These are phyloP conservation scores for Persicaria tinctoria DNA, from an alignment of 148 eudicot genomes.

Conservation along the genomic window DNA sequence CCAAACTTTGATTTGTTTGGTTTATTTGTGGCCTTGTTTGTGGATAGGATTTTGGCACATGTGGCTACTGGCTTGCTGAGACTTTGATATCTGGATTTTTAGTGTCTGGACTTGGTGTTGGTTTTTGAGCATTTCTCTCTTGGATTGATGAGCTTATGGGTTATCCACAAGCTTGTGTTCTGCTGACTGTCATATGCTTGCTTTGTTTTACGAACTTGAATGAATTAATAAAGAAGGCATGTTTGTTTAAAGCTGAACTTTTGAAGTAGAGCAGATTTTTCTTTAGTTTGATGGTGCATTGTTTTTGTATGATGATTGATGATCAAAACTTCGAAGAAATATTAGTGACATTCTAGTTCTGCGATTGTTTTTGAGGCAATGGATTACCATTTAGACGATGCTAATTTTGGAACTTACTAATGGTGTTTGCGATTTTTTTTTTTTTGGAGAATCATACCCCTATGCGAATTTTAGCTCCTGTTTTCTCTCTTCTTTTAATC, in stretches of 20 bases:
- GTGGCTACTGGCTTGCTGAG: background rate
- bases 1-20: conserved; percentile 10
- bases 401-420: background rate
- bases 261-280: background rate
- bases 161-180: background rate
- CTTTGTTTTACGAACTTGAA: background rate
- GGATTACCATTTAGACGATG: background rate
- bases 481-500: background rate
- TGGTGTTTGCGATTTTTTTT: background rate
- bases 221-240: background rate
- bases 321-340: background rate
- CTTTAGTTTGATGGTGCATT: background rate
- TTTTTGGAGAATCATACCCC: background rate
- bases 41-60: background rate
- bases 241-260: background rate
- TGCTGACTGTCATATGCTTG: background rate
- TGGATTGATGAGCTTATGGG: background rate
- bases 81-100: background rate
- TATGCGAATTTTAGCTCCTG: background rate
- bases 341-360: background rate
- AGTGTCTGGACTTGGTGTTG: background rate
- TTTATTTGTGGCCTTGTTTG: background rate
- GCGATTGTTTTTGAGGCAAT: background rate
- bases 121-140: background rate
- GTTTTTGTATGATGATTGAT: background rate